Conservation (phyloP, 495 filamentous ascomycete genomes). For the Aspergillus nanangensis region DNA sequence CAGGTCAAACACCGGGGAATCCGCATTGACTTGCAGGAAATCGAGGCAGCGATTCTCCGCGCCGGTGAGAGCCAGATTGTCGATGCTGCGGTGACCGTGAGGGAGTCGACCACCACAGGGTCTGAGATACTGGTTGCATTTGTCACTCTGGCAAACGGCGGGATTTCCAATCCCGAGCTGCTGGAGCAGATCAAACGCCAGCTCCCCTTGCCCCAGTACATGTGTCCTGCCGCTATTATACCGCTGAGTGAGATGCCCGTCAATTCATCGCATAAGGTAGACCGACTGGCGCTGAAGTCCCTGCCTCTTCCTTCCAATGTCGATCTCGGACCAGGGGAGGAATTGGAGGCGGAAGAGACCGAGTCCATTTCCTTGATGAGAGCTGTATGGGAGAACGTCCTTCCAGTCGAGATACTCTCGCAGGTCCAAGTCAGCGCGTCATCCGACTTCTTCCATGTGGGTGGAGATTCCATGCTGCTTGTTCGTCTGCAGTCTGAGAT, state of each 20-base stretch:
- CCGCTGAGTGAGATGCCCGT: constrained; percentile 25
- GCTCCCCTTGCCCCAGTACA: constrained; percentile 32
- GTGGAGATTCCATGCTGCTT: constrained; percentile 34
- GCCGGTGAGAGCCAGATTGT: constrained; percentile 17
- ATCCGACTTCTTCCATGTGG: constrained; percentile 36
- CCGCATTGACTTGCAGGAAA: constrained; percentile 47
- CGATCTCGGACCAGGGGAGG: too few species aligned
- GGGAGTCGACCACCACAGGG: too few species aligned
- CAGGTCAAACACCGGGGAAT: constrained; percentile 50
- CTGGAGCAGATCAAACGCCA: constrained; percentile 16
- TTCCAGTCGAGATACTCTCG: constrained; percentile 12
- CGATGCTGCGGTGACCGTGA: constrained; percentile 30
- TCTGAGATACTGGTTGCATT: constrained; percentile 30
- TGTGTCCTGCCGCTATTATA: constrained; percentile 28
- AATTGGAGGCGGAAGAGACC: too few species aligned
- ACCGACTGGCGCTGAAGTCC: constrained; percentile 21
- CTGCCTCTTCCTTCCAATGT: constrained; percentile 22
- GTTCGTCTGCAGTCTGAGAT: constrained; percentile 26
- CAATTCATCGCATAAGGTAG: constrained; percentile 28
- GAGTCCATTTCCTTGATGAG: neutral
- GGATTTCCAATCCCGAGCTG: constrained; percentile 11
- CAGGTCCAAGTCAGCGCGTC: constrained; percentile 13
- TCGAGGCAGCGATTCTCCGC: constrained; percentile 30
- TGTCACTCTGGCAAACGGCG: constrained; percentile 16
- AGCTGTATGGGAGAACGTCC: constrained; percentile 21